phyloP scores from a whole-genome alignment of 257 asterid genomes.

The Solanum medicagineum region DNA sequence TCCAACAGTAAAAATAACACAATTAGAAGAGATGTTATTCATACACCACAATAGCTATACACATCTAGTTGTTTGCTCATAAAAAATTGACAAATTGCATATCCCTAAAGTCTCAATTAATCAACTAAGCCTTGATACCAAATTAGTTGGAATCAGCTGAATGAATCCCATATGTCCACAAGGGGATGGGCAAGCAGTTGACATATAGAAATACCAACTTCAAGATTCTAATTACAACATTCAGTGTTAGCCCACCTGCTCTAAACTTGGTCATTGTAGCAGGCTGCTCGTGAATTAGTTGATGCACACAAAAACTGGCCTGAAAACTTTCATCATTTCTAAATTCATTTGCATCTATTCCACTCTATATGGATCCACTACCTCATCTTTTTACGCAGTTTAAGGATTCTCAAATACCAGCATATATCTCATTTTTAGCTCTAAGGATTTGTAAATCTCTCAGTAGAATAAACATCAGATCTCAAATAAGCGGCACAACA shows the following conservation, averaged over 20 bases:
- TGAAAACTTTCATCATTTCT: background rate
- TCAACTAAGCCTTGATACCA: background rate
- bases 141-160: background rate
- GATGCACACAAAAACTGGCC: background rate
- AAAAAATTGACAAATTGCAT: background rate
- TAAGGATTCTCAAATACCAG: background rate
- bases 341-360: background rate
- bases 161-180: background rate
- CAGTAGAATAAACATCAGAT: background rate
- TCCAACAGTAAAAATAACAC: background rate
- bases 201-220: background rate
- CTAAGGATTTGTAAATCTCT: background rate
- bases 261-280: background rate
- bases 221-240: background rate
- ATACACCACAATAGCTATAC: background rate
- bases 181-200: background rate
- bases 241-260: background rate
- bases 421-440: background rate
- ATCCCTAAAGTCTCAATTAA: background rate
- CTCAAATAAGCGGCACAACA: background rate
- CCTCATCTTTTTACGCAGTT: background rate
- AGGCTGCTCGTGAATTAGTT: background rate
- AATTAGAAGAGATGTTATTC: background rate
- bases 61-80: background rate
- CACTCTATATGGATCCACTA: background rate